Percentiles rank a stretch among this genome's conserved stretches.
These are phyloP conservation scores for Russula foetens DNA, from an alignment of 768 basidiomycete species.

Conservation along the genomic window DNA sequence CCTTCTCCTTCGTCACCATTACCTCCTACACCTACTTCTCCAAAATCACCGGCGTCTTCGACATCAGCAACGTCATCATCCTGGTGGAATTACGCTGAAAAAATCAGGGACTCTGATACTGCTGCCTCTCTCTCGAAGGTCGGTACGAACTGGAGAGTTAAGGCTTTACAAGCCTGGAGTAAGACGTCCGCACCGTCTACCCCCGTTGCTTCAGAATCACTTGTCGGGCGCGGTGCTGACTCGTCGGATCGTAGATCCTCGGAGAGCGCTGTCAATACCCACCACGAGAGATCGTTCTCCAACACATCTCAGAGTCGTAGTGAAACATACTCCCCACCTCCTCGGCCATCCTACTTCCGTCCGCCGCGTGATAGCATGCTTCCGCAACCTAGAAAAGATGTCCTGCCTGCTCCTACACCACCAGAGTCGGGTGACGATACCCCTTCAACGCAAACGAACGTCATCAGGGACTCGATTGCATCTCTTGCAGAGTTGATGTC, in stretches of 20 bases:
- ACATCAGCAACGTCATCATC: slow-evolving; percentile 13
- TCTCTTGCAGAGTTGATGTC: slow-evolving; percentile 31
- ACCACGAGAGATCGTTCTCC: slow-evolving; percentile 37
- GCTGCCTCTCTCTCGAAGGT: slow-evolving; percentile 63
- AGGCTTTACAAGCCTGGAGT: slow-evolving; percentile 37
- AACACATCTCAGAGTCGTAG: slow-evolving; percentile 28
- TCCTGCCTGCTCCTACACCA: slow-evolving; percentile 1
- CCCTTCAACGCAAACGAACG: slow-evolving; percentile 32
- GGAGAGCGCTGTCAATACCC: slow-evolving; percentile 11
- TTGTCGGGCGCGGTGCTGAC: neutral
- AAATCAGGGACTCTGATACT: slow-evolving; percentile 64
- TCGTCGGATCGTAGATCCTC: neutral
- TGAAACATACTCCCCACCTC: slow-evolving; percentile 43
- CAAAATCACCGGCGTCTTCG: slow-evolving; percentile 15
- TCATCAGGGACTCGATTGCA: slow-evolving; percentile 37
- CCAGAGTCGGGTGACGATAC: slow-evolving; percentile 23
- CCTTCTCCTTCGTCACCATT: slow-evolving; percentile 15
- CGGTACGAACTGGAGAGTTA: slow-evolving; percentile 70
- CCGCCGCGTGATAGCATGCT: slow-evolving; percentile 50
- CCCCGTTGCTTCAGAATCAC: slow-evolving; percentile 7
- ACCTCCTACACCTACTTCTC: slow-evolving; percentile 16
- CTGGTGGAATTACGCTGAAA: slow-evolving; percentile 67
- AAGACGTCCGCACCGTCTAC: slow-evolving; percentile 21
- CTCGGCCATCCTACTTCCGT: slow-evolving; percentile 49
- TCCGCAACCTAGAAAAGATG: slow-evolving; percentile 25